phyloP scores from a whole-genome alignment of 345 rosid genomes.

The Populus davidiana region DNA sequence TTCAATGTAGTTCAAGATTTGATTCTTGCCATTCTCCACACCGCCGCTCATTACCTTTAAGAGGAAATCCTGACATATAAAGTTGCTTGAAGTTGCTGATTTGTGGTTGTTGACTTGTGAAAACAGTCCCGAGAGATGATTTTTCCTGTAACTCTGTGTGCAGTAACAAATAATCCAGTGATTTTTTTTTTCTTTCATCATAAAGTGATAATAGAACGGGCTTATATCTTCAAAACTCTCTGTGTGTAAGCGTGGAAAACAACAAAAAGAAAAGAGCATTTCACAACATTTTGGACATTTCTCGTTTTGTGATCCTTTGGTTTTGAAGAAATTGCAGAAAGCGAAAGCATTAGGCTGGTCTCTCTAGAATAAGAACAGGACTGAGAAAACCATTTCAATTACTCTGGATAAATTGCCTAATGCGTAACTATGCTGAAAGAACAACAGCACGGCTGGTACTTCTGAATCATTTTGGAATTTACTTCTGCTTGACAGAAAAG shows the following conservation, averaged over 20 bases:
- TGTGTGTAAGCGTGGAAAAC: not conserved
- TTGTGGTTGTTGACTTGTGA: constrained; percentile 27
- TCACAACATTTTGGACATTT: not conserved
- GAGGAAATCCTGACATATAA: constrained; percentile 25
- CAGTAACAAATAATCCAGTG: constrained; percentile 67
- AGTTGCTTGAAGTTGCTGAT: constrained; percentile 19
- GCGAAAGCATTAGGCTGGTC: not conserved
- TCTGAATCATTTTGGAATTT: not conserved
- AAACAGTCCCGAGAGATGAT: constrained; percentile 27
- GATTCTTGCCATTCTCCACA: constrained; percentile 43
- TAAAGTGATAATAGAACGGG: constrained; percentile 35
- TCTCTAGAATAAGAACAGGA: not conserved
- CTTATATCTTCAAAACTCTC: constrained; percentile 18
- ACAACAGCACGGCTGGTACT: not conserved
- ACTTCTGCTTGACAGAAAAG: not conserved
- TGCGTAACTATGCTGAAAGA: not conserved
- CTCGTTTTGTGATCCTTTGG: not conserved
- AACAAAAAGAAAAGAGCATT: not conserved
- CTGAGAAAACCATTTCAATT: not conserved
- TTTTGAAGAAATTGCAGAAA: not conserved
- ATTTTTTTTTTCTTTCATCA: constrained; percentile 15
- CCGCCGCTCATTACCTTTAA: constrained; percentile 29
- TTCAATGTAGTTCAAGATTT: constrained; percentile 29
- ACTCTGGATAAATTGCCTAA: not conserved
- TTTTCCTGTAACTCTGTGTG: constrained; percentile 73